Base-by-base conservation (phyloP, 441 rosid genomes). In the Breynia disticha region DNA sequence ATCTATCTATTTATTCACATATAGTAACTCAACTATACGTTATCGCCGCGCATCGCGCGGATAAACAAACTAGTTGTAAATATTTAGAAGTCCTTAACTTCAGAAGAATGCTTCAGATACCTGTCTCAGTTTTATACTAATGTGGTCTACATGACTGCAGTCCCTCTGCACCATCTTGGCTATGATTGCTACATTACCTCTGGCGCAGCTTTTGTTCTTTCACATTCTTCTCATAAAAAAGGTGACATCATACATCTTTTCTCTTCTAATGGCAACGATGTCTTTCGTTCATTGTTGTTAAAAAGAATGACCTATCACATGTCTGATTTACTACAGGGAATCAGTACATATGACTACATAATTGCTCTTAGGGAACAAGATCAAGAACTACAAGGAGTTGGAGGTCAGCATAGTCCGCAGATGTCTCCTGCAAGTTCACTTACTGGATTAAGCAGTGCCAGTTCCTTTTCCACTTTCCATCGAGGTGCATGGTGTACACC, bases 401-500 rank as follows among this genome's bases (percentile, higher is more conserved):
- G 83, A 52, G 93, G 86, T 43, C 91, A 84, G 69, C 99, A 86
- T 60, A 86, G 96, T 71, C 85, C 93, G 13, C 97, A 84, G 56
- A 93, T 89, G 97, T 89, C 97, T 50, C 90, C 83, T 55, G 91
- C 84, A 45, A 93, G 99, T 72, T 89, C 99, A 3, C 79, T 93
- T 50, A 93, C 96, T 48, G 99, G 97, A 62, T 67, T 86, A 57
- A 93, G 99, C 79, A 93, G 96, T 70, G 95, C 95, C 39, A 93
- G 96, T 73, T 93, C 99, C 54, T 86, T 88, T 69, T 75, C 84
- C 19, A 86, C 99, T 41, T 89, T 88, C 78, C 96, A 82, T 49
- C 80, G 95, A 8, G 95, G 87, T 47, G 96, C 97, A 13, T 88
- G 99, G 99, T 93, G 99, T 66, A 89, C 97, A 22, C 99, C 99